These are phyloP conservation scores for Acarospora socialis DNA, from an alignment of 2,329 filamentous ascomycete genomes.

Conservation along the genomic window DNA sequence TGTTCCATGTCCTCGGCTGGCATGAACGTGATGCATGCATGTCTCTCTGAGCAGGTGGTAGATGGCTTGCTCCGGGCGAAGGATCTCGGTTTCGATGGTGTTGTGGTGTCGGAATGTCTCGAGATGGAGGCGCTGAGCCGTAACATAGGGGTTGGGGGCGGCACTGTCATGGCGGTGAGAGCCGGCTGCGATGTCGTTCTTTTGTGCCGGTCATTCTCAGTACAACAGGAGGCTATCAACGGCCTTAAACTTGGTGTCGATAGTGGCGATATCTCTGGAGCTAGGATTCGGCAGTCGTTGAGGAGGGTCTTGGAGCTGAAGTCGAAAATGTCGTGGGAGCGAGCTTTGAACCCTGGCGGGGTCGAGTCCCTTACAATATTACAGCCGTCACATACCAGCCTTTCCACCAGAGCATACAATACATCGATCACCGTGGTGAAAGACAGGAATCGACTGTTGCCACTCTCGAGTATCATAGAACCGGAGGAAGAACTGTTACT, in stretches of 20 bases:
- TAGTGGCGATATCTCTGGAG: conserved; percentile 72
- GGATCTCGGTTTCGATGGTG: conserved; percentile 78
- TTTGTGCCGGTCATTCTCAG: conserved; percentile 72
- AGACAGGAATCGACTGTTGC: conserved; percentile 73
- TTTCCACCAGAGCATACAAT: conserved; percentile 80
- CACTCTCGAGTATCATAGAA: conserved; percentile 66
- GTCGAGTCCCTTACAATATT: conserved; percentile 62
- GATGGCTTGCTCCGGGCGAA: conserved; percentile 78
- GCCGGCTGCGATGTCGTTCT: conserved; percentile 88
- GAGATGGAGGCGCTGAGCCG: conserved; percentile 95
- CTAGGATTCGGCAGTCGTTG: conserved; percentile 67
- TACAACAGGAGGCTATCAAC: conserved; percentile 82
- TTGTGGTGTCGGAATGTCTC: conserved; percentile 86
- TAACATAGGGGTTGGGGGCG: conserved; percentile 92
- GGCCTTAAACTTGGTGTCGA: conserved; percentile 81
- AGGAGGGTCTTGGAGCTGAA: conserved; percentile 69
- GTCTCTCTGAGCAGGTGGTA: conserved; percentile 82
- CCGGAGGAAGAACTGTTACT: conserved; percentile 79
- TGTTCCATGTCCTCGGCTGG: conserved; percentile 84
- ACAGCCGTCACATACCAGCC: conserved; percentile 64
- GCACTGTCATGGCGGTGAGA: conserved; percentile 94
- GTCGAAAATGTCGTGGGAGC: conserved; percentile 71
- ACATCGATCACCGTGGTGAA: conserved; percentile 84
- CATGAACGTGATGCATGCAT: conserved; percentile 92
- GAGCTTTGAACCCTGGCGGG: conserved; percentile 76